A percentile compares a stretch with the other conserved stretches of the same genome.
These are phyloP conservation scores for Fereydounia khargensis DNA, from an alignment of 1,284 basidiomycete species.

Conservation along the genomic window DNA sequence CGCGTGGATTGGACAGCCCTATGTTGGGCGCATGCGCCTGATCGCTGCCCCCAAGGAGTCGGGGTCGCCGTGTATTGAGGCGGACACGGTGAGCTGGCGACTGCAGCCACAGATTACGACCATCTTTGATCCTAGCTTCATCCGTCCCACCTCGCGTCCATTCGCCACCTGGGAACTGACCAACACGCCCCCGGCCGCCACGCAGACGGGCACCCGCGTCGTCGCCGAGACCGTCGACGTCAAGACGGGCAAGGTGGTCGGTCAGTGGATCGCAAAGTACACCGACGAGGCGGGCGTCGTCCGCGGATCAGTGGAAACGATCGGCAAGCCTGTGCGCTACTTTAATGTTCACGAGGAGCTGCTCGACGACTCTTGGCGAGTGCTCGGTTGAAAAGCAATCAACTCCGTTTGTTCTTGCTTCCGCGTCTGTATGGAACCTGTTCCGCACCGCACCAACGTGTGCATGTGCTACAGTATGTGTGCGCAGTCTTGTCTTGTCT, in stretches of 20 bases:
- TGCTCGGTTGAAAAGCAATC: constrained; percentile 37
- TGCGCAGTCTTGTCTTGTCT: too few species aligned
- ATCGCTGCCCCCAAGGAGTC: background rate
- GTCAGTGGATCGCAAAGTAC: constrained; percentile 75
- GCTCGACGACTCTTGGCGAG: constrained; percentile 59
- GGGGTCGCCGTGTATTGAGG: constrained; percentile 4
- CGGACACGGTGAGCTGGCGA: constrained; percentile 69
- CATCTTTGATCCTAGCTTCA: constrained; percentile 72
- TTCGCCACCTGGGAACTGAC: constrained; percentile 69
- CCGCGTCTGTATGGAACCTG: too few species aligned
- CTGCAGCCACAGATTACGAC: constrained; percentile 66
- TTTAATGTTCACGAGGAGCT: constrained; percentile 83
- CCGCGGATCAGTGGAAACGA: constrained; percentile 15
- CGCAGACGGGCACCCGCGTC: constrained; percentile 7
- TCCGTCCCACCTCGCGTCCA: constrained; percentile 69
- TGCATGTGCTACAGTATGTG: too few species aligned
- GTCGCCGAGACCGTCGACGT: constrained; percentile 46
- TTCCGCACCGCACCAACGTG: too few species aligned
- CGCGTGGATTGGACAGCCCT: constrained; percentile 67
- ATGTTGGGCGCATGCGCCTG: constrained; percentile 61
- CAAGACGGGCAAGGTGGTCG: constrained; percentile 66
- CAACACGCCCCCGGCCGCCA: constrained; percentile 15
- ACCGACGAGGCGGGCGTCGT: constrained; percentile 62
- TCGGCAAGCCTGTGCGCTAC: constrained; percentile 61
- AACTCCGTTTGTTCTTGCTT: too few species aligned